phyloP scores from a whole-genome alignment of 148 eudicot species.

The Dianthus caryophyllus region DNA sequence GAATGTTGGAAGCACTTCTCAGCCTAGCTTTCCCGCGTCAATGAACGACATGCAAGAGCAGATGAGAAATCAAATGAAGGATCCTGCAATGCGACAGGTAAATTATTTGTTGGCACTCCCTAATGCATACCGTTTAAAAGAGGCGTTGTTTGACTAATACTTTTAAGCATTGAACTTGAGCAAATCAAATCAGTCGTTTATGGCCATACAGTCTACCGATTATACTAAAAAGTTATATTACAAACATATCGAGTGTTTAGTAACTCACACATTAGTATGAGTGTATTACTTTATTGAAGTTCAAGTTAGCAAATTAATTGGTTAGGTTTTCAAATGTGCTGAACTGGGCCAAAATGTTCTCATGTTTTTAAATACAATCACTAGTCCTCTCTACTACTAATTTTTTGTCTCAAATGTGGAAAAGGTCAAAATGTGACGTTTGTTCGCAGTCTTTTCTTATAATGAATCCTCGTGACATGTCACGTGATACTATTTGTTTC shows the following conservation, averaged over 20 bases:
- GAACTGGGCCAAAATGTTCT: neutral
- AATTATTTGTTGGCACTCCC: conserved; percentile 9
- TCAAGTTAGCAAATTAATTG: neutral
- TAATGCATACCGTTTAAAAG: neutral
- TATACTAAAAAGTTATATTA: neutral
- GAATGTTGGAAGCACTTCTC: conserved; percentile 47
- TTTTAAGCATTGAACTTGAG: neutral
- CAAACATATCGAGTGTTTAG: neutral
- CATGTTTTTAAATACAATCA: too few species aligned
- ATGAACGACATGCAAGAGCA: conserved; percentile 80
- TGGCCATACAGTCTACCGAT: neutral
- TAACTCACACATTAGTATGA: neutral
- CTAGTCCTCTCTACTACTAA: too few species aligned
- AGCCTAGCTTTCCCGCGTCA: conserved; percentile 47
- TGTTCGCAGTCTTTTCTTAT: neutral
- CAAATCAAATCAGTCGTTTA: neutral
- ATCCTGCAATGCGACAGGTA: conserved; percentile 96
- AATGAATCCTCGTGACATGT: neutral
- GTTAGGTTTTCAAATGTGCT: conserved; percentile 9
- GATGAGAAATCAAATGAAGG: conserved; percentile 91
- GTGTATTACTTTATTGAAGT: too few species aligned
- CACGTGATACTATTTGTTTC: conserved; percentile 8
- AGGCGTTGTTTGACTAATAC: neutral
- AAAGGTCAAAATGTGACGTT: neutral
- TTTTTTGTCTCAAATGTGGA: neutral